Evolutionary conservation across 2,329 filamentous ascomycete genomes (phyloP), one percentile per base, ranked within the genome.

Genomic region (Botrytis fragariae): DNA sequence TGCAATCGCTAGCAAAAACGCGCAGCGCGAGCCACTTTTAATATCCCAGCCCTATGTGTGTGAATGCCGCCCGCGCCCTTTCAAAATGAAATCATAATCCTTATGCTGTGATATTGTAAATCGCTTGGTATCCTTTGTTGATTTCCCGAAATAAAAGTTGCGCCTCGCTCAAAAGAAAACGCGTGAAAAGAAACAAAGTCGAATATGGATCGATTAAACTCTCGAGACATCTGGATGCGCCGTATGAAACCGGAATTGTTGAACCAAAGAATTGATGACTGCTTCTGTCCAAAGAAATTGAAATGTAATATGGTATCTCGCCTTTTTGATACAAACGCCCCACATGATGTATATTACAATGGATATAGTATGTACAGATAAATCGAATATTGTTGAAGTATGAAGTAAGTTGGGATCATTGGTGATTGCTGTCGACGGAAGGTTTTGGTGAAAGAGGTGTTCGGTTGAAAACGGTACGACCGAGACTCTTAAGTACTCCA

Each of bases 401-500:
- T 67, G n/a, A 48, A 35, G 37, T 44, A 29, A 32, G 63, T 45
- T 51, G 44, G 22, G 37, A 67, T 72, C n/a, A 67, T 39, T 67
- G 70, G 22, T 65, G 73, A 57, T 42, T 51, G 67, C 45, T 75
- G 45, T 80, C 79, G 29, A 74, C 59, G 10, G 77, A 76, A 57
- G 75, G 62, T 74, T 75, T 79, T 32, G 79, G 79, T 51, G 79
- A 80, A 71, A 77, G 76, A 18, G 79, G 78, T 61, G 78, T 77
- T 61, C 88, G 86, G 76, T 84, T 86, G 80, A 90, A 90, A 39
- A 90, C 87, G 73, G 86, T 88, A 75, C 86, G 85, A 45, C 88
- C 83, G 42, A 90, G 83, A 70, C 85, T 85, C 78, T 88, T 89
- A 75, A 90, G 83, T 77, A 88, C 89, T 80, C 84, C 84, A 71